phyloP scores from a whole-genome alignment of 495 filamentous ascomycete species.

The Xylaria castorea region DNA sequence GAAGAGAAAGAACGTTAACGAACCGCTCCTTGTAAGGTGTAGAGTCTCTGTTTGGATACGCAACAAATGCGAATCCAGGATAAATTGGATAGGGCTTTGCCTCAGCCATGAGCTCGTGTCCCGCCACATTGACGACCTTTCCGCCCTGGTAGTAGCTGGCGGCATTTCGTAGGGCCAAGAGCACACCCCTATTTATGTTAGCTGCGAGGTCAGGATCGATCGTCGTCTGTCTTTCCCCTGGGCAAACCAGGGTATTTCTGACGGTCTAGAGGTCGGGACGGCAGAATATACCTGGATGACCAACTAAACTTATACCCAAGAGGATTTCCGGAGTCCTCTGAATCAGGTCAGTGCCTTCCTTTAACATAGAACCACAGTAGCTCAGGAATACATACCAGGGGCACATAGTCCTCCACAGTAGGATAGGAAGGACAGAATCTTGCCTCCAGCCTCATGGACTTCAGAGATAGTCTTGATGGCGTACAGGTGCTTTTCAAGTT shows the following conservation, averaged over 20 bases:
- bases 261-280: not conserved
- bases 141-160: conserved; percentile 85
- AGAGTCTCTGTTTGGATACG: conserved; percentile 92
- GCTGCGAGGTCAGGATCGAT: not conserved
- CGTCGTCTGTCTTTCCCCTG: not conserved
- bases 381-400: conserved; percentile 8
- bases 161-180: conserved; percentile 85
- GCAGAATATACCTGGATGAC: conserved; percentile 48
- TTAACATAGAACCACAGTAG: not conserved
- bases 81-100: conserved; percentile 94
- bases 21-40: conserved; percentile 78
- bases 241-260: not conserved
- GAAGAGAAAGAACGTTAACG: not conserved
- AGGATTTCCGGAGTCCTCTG: conserved; percentile 87
- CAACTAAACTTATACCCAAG: conserved; percentile 97
- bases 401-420: conserved; percentile 81
- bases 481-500: conserved; percentile 73
- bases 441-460: conserved; percentile 83
- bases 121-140: conserved; percentile 66
- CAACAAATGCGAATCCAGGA: conserved; percentile 85
- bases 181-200: conserved; percentile 69
- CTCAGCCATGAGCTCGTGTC: conserved; percentile 78
- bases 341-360: conserved; percentile 35
- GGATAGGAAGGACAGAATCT: conserved; percentile 80
- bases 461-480: conserved; percentile 89